Conservation (phyloP, 345 rosid genomes). For the Noccaea caerulescens region DNA sequence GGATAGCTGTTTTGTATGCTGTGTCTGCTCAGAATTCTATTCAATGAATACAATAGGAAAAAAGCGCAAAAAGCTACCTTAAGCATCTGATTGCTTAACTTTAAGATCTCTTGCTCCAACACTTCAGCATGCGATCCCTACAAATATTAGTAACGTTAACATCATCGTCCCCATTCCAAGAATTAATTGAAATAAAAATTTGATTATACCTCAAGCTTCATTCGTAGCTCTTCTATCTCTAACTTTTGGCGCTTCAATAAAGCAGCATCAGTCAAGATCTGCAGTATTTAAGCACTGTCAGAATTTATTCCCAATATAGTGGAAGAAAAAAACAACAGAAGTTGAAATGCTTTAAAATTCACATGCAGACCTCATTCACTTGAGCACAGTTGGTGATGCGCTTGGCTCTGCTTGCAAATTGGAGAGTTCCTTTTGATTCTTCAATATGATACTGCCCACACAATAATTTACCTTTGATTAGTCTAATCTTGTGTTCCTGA, state of each 20-base stretch:
- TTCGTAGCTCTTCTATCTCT: constrained; percentile 89
- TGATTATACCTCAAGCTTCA: constrained; percentile 78
- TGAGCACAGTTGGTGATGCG: constrained; percentile 91
- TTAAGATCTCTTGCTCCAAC: constrained; percentile 87
- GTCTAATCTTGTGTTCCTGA: not conserved
- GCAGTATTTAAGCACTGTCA: constrained; percentile 42
- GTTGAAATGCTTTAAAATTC: constrained; percentile 13
- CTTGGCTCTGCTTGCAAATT: constrained; percentile 97
- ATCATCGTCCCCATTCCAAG: constrained; percentile 5
- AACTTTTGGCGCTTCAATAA: constrained; percentile 84
- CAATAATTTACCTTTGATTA: constrained; percentile 3
- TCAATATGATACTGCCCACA: constrained; percentile 77
- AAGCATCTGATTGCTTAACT: constrained; percentile 87
- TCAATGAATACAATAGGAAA: not conserved
- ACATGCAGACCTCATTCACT: constrained; percentile 81
- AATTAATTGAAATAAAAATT: constrained; percentile 3
- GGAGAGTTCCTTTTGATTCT: constrained; percentile 94
- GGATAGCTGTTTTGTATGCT: constrained; percentile 3
- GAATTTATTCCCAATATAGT: constrained; percentile 6
- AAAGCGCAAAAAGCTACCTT: constrained; percentile 54
- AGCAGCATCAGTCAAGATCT: constrained; percentile 97
- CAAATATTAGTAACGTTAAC: constrained; percentile 22
- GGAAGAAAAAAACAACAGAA: not conserved
- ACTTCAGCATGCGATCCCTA: constrained; percentile 94
- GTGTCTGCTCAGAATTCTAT: constrained; percentile 12